phyloP scores from a whole-genome alignment of 2,329 filamentous ascomycete species.

The Monosporascus sp. region DNA sequence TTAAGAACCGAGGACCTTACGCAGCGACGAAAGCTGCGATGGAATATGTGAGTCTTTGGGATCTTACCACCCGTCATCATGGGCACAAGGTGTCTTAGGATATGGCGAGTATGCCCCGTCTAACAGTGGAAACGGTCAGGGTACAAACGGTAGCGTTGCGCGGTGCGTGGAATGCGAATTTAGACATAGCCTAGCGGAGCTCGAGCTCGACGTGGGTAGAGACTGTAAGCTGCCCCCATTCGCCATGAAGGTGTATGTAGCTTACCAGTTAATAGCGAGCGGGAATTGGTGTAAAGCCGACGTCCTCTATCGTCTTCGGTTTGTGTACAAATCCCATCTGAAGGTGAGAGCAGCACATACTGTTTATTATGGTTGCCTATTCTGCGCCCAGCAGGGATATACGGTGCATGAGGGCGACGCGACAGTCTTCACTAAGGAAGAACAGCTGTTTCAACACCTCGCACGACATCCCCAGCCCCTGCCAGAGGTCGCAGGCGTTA shows the following conservation, averaged over 20 bases:
- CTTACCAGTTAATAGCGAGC: conserved; percentile 20
- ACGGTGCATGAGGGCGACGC: conserved; percentile 35
- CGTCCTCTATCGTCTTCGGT: conserved; percentile 33
- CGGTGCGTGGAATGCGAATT: conserved; percentile 18
- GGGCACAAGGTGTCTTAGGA: too few relatives aligned
- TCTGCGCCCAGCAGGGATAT: conserved; percentile 29
- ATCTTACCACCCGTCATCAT: background rate
- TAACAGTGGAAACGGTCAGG: conserved; percentile 6
- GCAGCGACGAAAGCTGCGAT: conserved; percentile 27
- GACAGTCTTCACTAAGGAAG: conserved; percentile 33
- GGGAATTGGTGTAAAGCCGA: conserved; percentile 29
- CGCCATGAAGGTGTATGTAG: background rate
- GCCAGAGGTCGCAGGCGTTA: conserved; percentile 30
- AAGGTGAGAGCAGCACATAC: conserved; percentile 24
- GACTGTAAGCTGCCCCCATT: conserved; percentile 10
- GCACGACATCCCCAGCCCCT: conserved; percentile 36
- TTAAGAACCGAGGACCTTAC: conserved; percentile 29
- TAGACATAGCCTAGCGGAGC: conserved; percentile 11
- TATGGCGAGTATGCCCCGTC: background rate
- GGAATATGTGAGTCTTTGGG: conserved; percentile 16
- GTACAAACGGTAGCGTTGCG: conserved; percentile 11
- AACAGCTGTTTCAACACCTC: conserved; percentile 34
- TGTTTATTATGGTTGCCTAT: conserved; percentile 34
- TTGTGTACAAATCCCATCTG: conserved; percentile 39
- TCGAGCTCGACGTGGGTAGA: conserved; percentile 13